These are phyloP conservation scores for Penicillium sp. DNA, from an alignment of 2,329 filamentous ascomycete species.

Conservation along the genomic window DNA sequence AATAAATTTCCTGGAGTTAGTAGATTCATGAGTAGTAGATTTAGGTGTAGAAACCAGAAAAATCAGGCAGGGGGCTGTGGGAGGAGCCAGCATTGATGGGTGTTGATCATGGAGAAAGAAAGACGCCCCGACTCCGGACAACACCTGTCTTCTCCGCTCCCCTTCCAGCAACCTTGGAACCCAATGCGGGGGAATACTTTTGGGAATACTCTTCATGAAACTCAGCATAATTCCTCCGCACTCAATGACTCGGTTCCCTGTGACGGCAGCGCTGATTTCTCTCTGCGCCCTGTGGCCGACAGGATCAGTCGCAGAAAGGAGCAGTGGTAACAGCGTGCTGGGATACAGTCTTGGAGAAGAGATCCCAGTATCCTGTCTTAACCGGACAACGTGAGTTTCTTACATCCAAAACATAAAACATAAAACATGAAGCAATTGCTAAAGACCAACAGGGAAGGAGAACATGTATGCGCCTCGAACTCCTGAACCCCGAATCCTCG, in stretches of 20 bases:
- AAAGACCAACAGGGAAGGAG: conserved; percentile 14
- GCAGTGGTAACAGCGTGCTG: conserved; percentile 15
- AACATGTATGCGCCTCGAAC: conserved; percentile 21
- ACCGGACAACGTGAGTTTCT: conserved; percentile 61
- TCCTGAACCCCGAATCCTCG: conserved; percentile 8
- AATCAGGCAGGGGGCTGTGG: too few relatives aligned
- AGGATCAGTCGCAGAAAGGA: conserved; percentile 23
- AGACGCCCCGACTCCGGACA: conserved; percentile 6
- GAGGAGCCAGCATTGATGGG: not conserved
- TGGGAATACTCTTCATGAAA: conserved; percentile 4
- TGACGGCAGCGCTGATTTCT: conserved; percentile 12
- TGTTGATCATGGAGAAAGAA: not conserved
- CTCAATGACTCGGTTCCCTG: conserved; percentile 6
- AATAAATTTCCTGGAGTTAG: not conserved
- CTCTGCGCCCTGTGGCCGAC: conserved; percentile 20
- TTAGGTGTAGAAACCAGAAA: too few relatives aligned
- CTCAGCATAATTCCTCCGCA: conserved; percentile 8
- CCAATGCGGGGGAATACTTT: conserved; percentile 11
- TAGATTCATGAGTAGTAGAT: too few relatives aligned
- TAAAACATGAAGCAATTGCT: not conserved
- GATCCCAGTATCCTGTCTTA: conserved; percentile 68
- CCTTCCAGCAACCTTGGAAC: conserved; percentile 3
- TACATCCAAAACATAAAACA: not conserved
- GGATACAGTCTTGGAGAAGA: conserved; percentile 53
- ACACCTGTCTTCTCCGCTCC: conserved; percentile 14